phyloP scores from a whole-genome alignment of 2,329 filamentous ascomycete genomes.

The Orbilia blumenaviensis region DNA sequence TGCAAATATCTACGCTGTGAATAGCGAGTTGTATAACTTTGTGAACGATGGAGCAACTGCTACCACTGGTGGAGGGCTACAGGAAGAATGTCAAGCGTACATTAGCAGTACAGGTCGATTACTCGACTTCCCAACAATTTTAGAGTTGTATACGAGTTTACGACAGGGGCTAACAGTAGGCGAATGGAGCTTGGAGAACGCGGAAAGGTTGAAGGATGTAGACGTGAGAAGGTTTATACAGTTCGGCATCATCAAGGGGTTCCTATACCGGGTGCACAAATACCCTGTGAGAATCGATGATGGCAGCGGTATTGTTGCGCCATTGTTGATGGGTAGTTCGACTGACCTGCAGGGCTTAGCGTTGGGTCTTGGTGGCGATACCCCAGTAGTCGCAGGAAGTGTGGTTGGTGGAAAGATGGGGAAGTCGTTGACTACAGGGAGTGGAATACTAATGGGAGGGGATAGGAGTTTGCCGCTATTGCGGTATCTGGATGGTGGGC shows the following conservation, averaged over 20 bases:
- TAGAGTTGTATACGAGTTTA: slow-evolving; percentile 86
- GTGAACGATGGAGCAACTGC: slow-evolving; percentile 68
- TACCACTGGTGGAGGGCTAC: slow-evolving; percentile 67
- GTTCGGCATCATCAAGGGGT: slow-evolving; percentile 94
- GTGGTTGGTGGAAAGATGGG: slow-evolving; percentile 58
- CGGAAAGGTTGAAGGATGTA: slow-evolving; percentile 75
- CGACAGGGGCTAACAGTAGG: slow-evolving; percentile 83
- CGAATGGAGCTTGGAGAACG: slow-evolving; percentile 83
- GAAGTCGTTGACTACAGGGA: slow-evolving; percentile 56
- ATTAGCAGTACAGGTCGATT: slow-evolving; percentile 66
- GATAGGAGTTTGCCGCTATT: slow-evolving; percentile 67
- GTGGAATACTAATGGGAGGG: slow-evolving; percentile 57
- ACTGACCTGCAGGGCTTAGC: slow-evolving; percentile 33
- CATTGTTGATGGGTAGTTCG: slow-evolving; percentile 25
- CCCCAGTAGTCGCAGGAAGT: slow-evolving; percentile 49
- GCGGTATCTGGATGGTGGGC: slow-evolving; percentile 76
- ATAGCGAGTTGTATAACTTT: slow-evolving; percentile 80
- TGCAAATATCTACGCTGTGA: slow-evolving; percentile 85
- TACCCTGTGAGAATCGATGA: slow-evolving; percentile 74
- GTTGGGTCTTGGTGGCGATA: neutral
- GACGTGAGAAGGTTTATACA: slow-evolving; percentile 92
- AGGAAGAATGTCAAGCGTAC: slow-evolving; percentile 88
- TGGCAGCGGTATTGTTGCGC: slow-evolving; percentile 29
- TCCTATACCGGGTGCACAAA: slow-evolving; percentile 91
- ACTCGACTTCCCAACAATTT: slow-evolving; percentile 65